Percentiles rank a stretch among this genome's conserved stretches.
phyloP scores from a whole-genome alignment of 2,329 filamentous ascomycete species.

The Xylariaceae sp. region DNA sequence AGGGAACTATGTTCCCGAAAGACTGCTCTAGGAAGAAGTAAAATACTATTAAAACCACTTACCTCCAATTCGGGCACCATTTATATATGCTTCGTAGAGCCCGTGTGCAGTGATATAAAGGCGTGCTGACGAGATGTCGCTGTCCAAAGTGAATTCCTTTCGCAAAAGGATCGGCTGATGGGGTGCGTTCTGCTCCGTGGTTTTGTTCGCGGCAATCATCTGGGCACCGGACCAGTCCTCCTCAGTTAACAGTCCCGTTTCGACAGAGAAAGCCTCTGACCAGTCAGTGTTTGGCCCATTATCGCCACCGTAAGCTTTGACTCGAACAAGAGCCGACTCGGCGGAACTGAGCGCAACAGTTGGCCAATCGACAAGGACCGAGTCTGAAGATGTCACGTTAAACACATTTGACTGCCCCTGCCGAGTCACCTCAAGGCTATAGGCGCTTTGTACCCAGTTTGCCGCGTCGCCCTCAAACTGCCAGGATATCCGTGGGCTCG shows the following conservation, averaged over 20 bases:
- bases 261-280: slow-evolving; percentile 42
- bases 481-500: slow-evolving; percentile 54
- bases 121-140: slow-evolving; percentile 43
- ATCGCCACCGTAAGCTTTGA: slow-evolving; percentile 42
- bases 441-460: slow-evolving; percentile 51
- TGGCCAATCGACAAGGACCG: slow-evolving; percentile 53
- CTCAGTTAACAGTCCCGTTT: slow-evolving; percentile 42
- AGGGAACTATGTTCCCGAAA: no score
- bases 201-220: slow-evolving; percentile 41
- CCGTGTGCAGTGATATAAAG: slow-evolving; percentile 55
- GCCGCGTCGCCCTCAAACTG: slow-evolving; percentile 46
- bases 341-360: slow-evolving; percentile 40
- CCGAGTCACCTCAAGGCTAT: slow-evolving; percentile 50
- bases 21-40: no score
- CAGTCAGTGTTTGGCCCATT: slow-evolving; percentile 36
- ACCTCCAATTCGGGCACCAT: slow-evolving; percentile 50
- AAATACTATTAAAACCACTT: no score
- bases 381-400: slow-evolving; percentile 44
- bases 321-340: slow-evolving; percentile 43
- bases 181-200: slow-evolving; percentile 35
- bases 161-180: slow-evolving; percentile 44
- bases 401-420: slow-evolving; percentile 24
- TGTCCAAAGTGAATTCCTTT: slow-evolving; percentile 40
- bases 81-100: slow-evolving; percentile 54
- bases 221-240: slow-evolving; percentile 41